These are phyloP conservation scores for Ustilago nuda DNA, from an alignment of 1,284 basidiomycete species.

Conservation along the genomic window DNA sequence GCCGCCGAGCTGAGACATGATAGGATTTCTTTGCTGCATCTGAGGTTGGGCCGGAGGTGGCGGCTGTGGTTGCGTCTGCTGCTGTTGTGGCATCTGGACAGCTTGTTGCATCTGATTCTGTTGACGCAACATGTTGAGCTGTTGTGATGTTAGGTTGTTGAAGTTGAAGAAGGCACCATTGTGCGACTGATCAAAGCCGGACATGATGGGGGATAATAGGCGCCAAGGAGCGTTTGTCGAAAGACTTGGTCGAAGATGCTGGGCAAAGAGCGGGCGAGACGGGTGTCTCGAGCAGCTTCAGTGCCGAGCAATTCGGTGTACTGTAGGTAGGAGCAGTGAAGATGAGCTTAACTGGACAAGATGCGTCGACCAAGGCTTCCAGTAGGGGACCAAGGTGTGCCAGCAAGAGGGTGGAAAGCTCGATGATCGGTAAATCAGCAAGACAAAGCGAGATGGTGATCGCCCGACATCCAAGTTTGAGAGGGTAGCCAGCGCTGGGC, in stretches of 20 bases:
- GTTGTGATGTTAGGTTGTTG: constrained; percentile 52
- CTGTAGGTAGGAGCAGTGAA: background rate
- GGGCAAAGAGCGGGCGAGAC: background rate
- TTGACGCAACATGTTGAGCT: constrained; percentile 50
- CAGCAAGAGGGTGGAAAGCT: constrained; percentile 19
- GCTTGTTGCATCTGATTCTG: constrained; percentile 49
- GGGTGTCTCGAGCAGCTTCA: background rate
- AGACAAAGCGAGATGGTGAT: background rate
- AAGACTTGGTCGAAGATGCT: background rate
- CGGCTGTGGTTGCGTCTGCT: constrained; percentile 29
- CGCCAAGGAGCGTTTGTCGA: background rate
- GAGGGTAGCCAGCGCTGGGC: background rate
- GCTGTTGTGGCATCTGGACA: constrained; percentile 44
- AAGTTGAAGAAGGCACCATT: constrained; percentile 51
- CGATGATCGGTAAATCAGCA: constrained; percentile 6
- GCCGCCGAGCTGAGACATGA: constrained; percentile 48
- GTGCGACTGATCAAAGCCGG: constrained; percentile 48
- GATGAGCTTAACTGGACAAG: background rate
- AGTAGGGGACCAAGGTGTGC: background rate
- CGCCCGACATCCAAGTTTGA: constrained; percentile 15
- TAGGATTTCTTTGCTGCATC: constrained; percentile 51
- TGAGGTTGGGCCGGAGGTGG: constrained; percentile 33
- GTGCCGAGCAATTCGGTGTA: background rate
- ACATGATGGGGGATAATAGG: constrained; percentile 29
- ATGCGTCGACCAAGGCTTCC: background rate